phyloP scores from a whole-genome alignment of 2,329 filamentous ascomycete species.

The Colletotrichum tropicale region DNA sequence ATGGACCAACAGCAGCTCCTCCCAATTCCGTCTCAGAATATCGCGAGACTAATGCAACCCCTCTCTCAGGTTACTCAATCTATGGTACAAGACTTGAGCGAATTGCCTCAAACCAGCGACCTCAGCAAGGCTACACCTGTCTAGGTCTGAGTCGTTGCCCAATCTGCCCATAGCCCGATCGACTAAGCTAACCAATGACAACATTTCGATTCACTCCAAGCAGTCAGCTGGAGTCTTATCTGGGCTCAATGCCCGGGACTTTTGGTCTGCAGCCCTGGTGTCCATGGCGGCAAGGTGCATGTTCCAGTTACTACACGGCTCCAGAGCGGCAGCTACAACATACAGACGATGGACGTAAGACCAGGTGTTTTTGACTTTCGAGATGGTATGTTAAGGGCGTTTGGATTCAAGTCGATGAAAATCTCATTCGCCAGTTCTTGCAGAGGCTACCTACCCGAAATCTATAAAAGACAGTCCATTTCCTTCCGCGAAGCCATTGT shows the following conservation, averaged over 20 bases:
- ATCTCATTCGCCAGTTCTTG: not conserved
- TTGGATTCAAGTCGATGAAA: fast-evolving
- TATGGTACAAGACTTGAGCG: not conserved
- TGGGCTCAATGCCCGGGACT: not conserved
- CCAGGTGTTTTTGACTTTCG: fast-evolving
- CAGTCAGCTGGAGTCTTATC: not conserved
- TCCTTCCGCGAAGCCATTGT: not conserved
- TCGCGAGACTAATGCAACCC: not conserved
- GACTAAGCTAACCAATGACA: not conserved
- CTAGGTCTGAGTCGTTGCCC: not conserved
- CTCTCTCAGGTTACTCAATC: not conserved
- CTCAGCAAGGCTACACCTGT: not conserved
- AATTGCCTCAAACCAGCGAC: not conserved
- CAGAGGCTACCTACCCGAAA: too few relatives aligned
- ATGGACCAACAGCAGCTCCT: not conserved
- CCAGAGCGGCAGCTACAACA: not conserved
- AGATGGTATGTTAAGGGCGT: too few relatives aligned
- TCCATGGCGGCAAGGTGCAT: not conserved
- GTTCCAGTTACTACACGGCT: not conserved
- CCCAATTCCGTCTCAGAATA: not conserved
- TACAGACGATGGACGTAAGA: not conserved
- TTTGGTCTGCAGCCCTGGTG: not conserved
- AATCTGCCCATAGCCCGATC: not conserved
- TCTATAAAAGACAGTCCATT: not conserved
- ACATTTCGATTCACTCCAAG: not conserved